A percentile compares a stretch with the other conserved stretches of the same genome.
These are phyloP conservation scores for Hanseniaspora lachancei DNA, from an alignment of 805 yeast genomes.

Conservation along the genomic window DNA sequence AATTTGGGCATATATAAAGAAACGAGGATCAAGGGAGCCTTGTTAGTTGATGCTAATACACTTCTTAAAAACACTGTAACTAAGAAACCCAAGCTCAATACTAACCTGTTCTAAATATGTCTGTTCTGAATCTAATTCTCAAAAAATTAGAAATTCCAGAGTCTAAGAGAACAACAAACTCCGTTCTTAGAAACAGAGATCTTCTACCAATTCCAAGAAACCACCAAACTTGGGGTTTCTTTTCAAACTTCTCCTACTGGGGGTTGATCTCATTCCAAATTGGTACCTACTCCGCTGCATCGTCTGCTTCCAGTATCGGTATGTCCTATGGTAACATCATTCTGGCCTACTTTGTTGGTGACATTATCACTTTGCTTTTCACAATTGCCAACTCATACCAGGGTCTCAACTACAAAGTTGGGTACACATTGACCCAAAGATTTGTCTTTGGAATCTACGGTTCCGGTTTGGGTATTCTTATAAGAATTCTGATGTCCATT, in stretches of 20 bases:
- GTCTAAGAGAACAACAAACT: conserved; percentile 22
- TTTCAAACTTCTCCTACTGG: conserved; percentile 34
- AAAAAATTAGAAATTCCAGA: conserved; percentile 25
- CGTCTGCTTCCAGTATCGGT: conserved; percentile 34
- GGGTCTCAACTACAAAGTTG: conserved; percentile 39
- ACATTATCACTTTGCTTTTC: conserved; percentile 32
- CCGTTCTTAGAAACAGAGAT: conserved; percentile 27
- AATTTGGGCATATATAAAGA: too few species aligned
- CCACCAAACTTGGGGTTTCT: conserved; percentile 31
- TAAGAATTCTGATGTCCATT: conserved; percentile 33
- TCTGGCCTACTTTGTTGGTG: conserved; percentile 36
- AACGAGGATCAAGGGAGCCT: too few species aligned
- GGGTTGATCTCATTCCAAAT: conserved; percentile 34
- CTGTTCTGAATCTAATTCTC: not conserved
- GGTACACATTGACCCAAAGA: conserved; percentile 35
- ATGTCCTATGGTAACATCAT: conserved; percentile 35
- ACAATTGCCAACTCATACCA: conserved; percentile 37
- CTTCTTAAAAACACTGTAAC: too few species aligned
- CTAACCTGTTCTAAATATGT: not conserved
- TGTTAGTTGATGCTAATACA: too few species aligned
- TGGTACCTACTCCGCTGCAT: conserved; percentile 35
- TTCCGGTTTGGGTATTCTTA: conserved; percentile 30
- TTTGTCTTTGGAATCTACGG: conserved; percentile 38
- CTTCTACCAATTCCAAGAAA: conserved; percentile 21
- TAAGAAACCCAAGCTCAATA: not conserved